phyloP scores from a whole-genome alignment of 352 stramenopile genomes.

The Globisporangium acanthophoron region DNA sequence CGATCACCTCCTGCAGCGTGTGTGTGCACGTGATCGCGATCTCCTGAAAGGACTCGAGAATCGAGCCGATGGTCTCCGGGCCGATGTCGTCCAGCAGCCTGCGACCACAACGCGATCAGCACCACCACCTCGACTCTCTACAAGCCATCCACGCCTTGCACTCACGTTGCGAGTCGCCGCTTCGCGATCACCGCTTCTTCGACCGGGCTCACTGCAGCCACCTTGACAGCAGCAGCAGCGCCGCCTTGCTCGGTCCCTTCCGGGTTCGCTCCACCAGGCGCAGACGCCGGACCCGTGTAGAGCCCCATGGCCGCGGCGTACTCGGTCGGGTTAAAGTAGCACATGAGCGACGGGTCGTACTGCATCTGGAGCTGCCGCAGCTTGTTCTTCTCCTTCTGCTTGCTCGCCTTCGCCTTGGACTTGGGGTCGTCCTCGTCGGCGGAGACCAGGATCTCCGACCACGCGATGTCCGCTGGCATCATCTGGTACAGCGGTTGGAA shows the following conservation, averaged over 20 bases:
- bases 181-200: conserved; percentile 62
- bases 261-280: neutral
- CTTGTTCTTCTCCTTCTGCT: conserved; percentile 44
- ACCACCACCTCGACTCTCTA: neutral
- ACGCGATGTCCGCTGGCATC: conserved; percentile 59
- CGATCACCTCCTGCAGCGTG: conserved; percentile 67
- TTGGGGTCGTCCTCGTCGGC: conserved; percentile 41
- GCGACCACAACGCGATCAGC: conserved; percentile 2
- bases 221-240: conserved; percentile 1
- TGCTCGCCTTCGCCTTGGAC: conserved; percentile 32
- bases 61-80: conserved; percentile 26
- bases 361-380: conserved; percentile 28
- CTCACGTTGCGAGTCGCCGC: conserved; percentile 45
- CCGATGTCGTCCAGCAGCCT: conserved; percentile 59
- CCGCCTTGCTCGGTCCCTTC: conserved; percentile 13
- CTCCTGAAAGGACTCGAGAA: conserved; percentile 50
- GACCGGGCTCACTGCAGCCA: conserved; percentile 36
- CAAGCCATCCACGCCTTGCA: neutral
- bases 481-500: conserved; percentile 68
- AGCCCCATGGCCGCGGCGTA: conserved; percentile 64
- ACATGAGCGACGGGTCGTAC: conserved; percentile 69
- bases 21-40: conserved; percentile 66
- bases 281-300: conserved; percentile 30
- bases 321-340: conserved; percentile 77
- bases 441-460: conserved; percentile 53